phyloP scores from a whole-genome alignment of 805 yeast species.

The Candida maris region DNA sequence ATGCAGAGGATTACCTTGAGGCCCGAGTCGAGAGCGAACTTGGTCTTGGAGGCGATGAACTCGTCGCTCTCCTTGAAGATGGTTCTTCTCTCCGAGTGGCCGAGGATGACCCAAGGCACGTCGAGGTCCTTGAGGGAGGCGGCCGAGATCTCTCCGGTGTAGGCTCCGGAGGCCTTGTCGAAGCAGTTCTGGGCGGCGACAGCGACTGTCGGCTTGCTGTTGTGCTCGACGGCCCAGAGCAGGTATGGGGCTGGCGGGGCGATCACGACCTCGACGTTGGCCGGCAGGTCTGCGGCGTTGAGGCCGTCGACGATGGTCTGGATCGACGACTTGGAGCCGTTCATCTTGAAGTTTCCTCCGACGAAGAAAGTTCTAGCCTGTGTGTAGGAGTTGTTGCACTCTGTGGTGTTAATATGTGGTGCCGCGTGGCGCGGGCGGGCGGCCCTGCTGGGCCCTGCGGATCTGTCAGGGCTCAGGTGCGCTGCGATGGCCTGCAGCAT shows the following conservation, averaged over 20 bases:
- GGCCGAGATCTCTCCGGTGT: constrained; percentile 95
- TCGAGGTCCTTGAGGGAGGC: constrained; percentile 86
- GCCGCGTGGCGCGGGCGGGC: not conserved
- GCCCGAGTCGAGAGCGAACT: constrained; percentile 88
- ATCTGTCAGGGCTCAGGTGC: constrained; percentile 15
- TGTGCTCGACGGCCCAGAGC: constrained; percentile 63
- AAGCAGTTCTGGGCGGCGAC: constrained; percentile 92
- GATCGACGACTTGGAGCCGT: constrained; percentile 88
- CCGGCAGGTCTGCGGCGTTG: constrained; percentile 72
- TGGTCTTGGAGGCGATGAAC: constrained; percentile 88
- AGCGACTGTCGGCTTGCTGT: constrained; percentile 67
- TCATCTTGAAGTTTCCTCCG: constrained; percentile 99
- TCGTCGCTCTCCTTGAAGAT: constrained; percentile 87
- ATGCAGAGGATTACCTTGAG: constrained; percentile 91
- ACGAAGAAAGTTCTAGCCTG: constrained; percentile 66
- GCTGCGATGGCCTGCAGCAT: constrained; percentile 17
- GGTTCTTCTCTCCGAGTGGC: constrained; percentile 98
- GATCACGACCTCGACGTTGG: constrained; percentile 86
- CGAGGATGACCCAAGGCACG: constrained; percentile 90
- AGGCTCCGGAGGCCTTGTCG: constrained; percentile 89
- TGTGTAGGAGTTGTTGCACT: constrained; percentile 3
- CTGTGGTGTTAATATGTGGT: constrained; percentile 13
- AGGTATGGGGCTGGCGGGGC: constrained; percentile 96
- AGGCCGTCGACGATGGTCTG: constrained; percentile 77
- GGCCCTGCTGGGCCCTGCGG: constrained; percentile 1